Conservation (phyloP, 768 basidiomycete genomes). For the Scleroderma citrinum region DNA sequence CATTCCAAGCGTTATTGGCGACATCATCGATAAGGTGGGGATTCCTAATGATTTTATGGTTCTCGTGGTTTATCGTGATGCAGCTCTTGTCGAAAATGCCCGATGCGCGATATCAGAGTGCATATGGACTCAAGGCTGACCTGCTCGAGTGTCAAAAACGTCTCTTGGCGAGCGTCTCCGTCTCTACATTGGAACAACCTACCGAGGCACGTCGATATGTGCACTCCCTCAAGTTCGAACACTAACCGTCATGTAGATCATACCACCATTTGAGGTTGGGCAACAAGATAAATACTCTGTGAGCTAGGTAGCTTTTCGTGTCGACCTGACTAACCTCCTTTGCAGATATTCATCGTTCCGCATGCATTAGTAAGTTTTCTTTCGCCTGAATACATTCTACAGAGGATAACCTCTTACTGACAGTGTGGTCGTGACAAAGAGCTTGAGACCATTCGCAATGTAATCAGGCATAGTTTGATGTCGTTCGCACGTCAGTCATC, state of each 20-base stretch:
- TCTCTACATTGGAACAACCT: constrained; percentile 47
- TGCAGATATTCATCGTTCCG: constrained; percentile 65
- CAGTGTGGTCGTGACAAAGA: constrained; percentile 71
- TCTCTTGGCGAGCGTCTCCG: constrained; percentile 51
- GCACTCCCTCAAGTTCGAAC: not conserved
- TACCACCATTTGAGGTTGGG: constrained; percentile 63
- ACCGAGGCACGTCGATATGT: constrained; percentile 38
- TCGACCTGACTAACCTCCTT: not conserved
- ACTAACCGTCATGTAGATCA: constrained; percentile 39
- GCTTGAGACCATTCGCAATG: constrained; percentile 59
- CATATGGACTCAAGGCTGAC: constrained; percentile 62
- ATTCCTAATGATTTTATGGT: not conserved
- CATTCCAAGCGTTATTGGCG: constrained; percentile 63
- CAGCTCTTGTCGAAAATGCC: constrained; percentile 66
- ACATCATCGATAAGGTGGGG: constrained; percentile 60
- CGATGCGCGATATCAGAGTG: constrained; percentile 65
- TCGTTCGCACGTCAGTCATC: constrained; percentile 53
- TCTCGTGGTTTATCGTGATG: not conserved
- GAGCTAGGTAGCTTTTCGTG: constrained; percentile 9
- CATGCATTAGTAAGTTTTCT: constrained; percentile 46
- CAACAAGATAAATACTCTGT: constrained; percentile 61
- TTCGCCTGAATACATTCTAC: not conserved
- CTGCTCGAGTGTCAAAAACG: constrained; percentile 63
- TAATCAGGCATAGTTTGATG: constrained; percentile 46
- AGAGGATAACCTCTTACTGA: not conserved